Conservation (phyloP, 2,329 filamentous ascomycete species). For the Neospermospora avenae region DNA sequence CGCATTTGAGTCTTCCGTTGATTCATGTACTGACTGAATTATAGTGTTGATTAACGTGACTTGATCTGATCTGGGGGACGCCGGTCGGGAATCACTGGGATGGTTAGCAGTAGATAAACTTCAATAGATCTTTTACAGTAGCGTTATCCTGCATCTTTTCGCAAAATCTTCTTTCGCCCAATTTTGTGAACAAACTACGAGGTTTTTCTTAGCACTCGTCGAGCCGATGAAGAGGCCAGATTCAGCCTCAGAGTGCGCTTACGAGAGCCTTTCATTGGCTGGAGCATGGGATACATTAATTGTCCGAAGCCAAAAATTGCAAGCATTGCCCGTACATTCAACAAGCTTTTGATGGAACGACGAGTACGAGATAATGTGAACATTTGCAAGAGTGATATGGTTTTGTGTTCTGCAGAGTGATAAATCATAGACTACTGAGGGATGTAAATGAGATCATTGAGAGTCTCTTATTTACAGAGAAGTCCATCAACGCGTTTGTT, state of each 20-base stretch:
- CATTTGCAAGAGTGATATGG: no score
- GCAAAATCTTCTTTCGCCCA: no score
- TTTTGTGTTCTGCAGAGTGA: no score
- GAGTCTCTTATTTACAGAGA: not conserved
- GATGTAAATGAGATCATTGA: not conserved
- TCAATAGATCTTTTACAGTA: no score
- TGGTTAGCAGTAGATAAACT: not conserved
- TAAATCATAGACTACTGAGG: no score
- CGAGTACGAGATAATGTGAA: no score
- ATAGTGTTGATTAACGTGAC: not conserved
- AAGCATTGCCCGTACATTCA: no score
- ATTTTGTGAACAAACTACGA: not conserved
- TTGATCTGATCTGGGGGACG: not conserved
- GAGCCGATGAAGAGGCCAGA: not conserved
- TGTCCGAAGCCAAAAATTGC: not conserved
- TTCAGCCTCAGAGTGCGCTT: not conserved
- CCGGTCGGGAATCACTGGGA: not conserved
- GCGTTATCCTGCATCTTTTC: no score
- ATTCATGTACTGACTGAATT: slow-evolving; percentile 1
- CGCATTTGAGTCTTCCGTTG: not conserved
- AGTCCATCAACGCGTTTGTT: slow-evolving; percentile 15
- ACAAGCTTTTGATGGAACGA: no score
- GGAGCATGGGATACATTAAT: slow-evolving; percentile 1
- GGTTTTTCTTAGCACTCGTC: not conserved
- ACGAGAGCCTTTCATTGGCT: not conserved